Percentiles rank a stretch among this genome's conserved stretches.
These are phyloP conservation scores for Gentiana macrophylla DNA, from an alignment of 257 asterid genomes.

Conservation along the genomic window DNA sequence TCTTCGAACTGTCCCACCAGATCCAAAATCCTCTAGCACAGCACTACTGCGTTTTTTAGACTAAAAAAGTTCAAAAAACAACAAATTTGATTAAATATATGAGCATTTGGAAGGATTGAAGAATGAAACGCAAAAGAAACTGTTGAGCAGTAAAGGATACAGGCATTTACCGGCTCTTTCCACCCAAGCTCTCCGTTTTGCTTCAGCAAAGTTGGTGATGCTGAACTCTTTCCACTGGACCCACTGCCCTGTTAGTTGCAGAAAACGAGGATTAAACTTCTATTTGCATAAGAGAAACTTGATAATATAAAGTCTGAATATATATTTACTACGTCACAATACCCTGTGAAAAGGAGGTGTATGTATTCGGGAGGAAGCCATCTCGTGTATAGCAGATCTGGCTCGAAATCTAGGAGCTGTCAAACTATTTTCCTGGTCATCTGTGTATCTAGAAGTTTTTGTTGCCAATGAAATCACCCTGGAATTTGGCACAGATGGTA, in stretches of 20 bases:
- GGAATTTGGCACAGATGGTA: constrained; percentile 34
- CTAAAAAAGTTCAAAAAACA: constrained; percentile 26
- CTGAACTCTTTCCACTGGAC: constrained; percentile 31
- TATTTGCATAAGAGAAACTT: neutral
- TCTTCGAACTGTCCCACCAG: constrained; percentile 70
- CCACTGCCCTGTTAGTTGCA: constrained; percentile 45
- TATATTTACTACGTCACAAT: neutral
- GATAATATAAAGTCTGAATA: constrained; percentile 1
- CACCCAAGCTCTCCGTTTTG: constrained; percentile 28
- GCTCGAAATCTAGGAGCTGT: constrained; percentile 68
- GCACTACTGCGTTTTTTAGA: constrained; percentile 73
- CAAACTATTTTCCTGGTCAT: constrained; percentile 49
- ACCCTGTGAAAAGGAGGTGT: no score
- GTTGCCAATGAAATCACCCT: constrained; percentile 25
- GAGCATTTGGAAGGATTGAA: no score
- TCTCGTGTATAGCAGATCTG: constrained; percentile 74
- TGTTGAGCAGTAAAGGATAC: neutral
- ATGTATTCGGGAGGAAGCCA: constrained; percentile 63
- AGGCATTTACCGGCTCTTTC: constrained; percentile 29
- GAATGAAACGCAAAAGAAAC: neutral
- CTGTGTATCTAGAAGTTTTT: constrained; percentile 16
- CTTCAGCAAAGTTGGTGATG: constrained; percentile 27
- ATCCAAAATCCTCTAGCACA: constrained; percentile 58
- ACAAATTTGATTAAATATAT: constrained; percentile 1
- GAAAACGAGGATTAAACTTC: neutral